A percentile compares a stretch with the other conserved stretches of the same genome.
These are phyloP conservation scores for Rhododendron molle DNA, from an alignment of 148 eudicot species.

Conservation along the genomic window DNA sequence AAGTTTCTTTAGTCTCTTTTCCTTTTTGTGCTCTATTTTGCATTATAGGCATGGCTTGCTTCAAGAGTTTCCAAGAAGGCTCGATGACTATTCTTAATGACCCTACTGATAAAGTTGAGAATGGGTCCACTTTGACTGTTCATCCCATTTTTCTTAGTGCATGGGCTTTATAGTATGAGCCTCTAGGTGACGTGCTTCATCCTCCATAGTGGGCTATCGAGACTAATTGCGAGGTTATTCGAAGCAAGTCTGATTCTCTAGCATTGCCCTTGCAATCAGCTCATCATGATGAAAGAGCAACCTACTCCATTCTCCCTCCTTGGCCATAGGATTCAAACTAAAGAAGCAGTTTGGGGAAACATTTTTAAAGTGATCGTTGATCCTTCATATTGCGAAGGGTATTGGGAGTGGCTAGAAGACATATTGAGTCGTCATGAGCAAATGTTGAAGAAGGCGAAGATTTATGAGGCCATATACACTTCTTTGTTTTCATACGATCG, in stretches of 20 bases:
- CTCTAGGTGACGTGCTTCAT: neutral
- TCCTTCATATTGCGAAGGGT: neutral
- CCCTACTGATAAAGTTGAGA: neutral
- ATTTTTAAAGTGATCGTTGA: neutral
- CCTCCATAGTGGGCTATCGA: neutral
- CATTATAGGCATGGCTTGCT: neutral
- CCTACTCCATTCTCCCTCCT: neutral
- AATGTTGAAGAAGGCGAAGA: too few species aligned
- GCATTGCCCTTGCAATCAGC: neutral
- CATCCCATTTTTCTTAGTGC: neutral
- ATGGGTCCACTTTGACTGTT: neutral
- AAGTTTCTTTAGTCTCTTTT: too few species aligned
- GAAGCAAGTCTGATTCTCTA: neutral
- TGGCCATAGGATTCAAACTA: neutral
- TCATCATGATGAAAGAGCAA: neutral
- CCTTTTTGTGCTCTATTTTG: too few species aligned
- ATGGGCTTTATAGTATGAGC: neutral
- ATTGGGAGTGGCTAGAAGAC: too few species aligned
- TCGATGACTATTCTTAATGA: too few species aligned
- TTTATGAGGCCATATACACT: too few species aligned
- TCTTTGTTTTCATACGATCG: too few species aligned
- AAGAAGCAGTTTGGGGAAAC: neutral
- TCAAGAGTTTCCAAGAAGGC: neutral
- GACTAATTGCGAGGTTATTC: neutral
- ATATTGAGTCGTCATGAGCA: too few species aligned